phyloP scores from a whole-genome alignment of 768 basidiomycete genomes.

The Mycena vitilis region DNA sequence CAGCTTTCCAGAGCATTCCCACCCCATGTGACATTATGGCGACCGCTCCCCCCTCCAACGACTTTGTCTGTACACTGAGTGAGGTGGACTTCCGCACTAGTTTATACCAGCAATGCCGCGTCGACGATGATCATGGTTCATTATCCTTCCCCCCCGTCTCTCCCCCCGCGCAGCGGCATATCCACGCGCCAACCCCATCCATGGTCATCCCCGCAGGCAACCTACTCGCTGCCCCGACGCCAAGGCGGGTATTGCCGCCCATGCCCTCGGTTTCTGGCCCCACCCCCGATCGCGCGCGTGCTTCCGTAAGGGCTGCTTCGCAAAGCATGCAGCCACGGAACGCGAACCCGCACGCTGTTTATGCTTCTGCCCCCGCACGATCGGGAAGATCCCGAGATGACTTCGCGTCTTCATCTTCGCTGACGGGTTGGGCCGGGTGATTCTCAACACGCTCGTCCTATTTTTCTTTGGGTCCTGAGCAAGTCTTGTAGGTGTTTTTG shows the following conservation, averaged over 20 bases:
- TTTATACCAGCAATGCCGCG: neutral
- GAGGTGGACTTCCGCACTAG: neutral
- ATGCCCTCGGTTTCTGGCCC: conserved; percentile 46
- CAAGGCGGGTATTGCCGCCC: neutral
- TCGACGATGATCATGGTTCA: neutral
- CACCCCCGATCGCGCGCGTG: conserved; percentile 45
- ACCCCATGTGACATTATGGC: neutral
- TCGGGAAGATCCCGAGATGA: neutral
- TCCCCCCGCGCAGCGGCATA: neutral
- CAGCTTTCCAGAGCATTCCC: neutral
- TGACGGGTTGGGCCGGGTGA: conserved; percentile 63
- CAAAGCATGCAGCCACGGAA: conserved; percentile 43
- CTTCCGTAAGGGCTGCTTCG: conserved; percentile 30
- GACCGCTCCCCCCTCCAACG: neutral
- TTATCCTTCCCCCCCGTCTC: neutral
- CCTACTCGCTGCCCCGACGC: neutral
- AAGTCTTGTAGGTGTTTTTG: too few species aligned
- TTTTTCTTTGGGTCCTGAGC: too few species aligned
- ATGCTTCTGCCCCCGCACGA: conserved; percentile 13
- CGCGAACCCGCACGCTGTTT: neutral
- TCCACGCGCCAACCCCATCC: conserved; percentile 16
- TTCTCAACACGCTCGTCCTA: conserved; percentile 21
- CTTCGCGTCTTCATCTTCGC: conserved; percentile 45
- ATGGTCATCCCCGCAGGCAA: neutral
- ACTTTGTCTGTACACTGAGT: neutral